Base-by-base conservation (phyloP, 805 yeast species). In the Cephaloascus fragrans region DNA sequence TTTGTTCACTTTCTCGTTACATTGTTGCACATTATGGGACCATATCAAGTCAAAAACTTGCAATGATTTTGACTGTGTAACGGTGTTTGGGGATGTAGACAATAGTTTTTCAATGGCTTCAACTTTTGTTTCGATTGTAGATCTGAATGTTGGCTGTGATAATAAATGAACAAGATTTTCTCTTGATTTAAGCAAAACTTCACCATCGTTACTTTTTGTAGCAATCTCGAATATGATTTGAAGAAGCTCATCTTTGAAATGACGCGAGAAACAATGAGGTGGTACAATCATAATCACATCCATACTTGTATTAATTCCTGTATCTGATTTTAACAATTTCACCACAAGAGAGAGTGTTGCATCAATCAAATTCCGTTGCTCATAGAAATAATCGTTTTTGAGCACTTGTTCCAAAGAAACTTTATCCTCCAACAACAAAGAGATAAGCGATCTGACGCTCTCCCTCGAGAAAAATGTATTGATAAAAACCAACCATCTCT, bases 401-500 rank as follows among this genome's bases (percentile, higher is more conserved):
- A 72, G 46, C 4, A 71, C 29, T 2, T 40, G 19, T 0, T 34
- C 19, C 3, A 67, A 32, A 4, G 57, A 48, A n/a, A 49, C 31
- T 2, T 38, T 41, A 3, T 51, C 41, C 2, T 51, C 32, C 14
- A 69, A 45, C 3, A 73, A 44, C 0, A 46, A n/a, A 0, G 44
- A 34, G 1, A 69, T 49, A 3, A 75, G 34, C 2, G 28, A 3
- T 1, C 46, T 35, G 3, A 72, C 46, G 4, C 62, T 53, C 0
- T 55, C 49, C 12, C 48, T 42, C 0, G 54, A 32, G 46, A 71
- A 62, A 35, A 57, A 44, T 4, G 41, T 36, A 46, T 73, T 61
- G 32, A 69, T 39, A 1, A 80, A 42, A 1, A 79, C 70, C 32
- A 68, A 48, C 87, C 87, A 82, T 47, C 85, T 71, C 8, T 48